A percentile compares a stretch with the other conserved stretches of the same genome.
Conservation (phyloP, 768 basidiomycete genomes). For the Russula olivacea region DNA sequence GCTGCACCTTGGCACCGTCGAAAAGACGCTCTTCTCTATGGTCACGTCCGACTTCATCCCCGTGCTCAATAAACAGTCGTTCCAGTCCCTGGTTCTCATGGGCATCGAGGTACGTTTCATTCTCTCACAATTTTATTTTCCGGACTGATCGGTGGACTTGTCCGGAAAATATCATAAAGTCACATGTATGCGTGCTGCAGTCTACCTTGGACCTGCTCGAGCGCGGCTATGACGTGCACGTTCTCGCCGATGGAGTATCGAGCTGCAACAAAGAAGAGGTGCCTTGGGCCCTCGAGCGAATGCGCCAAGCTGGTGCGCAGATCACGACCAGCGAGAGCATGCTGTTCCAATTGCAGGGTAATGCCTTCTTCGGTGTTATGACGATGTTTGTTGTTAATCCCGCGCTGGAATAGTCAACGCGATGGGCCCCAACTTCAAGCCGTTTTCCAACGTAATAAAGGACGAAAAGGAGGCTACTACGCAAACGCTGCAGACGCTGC, state of each 20-base stretch:
- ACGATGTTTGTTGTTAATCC: conserved; percentile 20
- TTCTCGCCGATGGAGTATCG: conserved; percentile 81
- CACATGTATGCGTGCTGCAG: conserved; percentile 87
- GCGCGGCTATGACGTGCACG: conserved; percentile 48
- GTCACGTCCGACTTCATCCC: conserved; percentile 56
- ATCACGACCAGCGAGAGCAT: conserved; percentile 79
- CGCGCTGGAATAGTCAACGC: conserved; percentile 47
- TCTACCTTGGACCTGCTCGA: conserved; percentile 65
- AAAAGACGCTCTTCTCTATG: conserved; percentile 88
- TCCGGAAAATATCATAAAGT: conserved; percentile 38
- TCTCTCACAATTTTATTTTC: neutral
- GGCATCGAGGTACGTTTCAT: conserved; percentile 72
- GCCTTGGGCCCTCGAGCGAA: conserved; percentile 60
- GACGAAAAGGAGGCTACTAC: conserved; percentile 65
- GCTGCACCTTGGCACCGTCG: conserved; percentile 54
- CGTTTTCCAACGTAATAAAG: conserved; percentile 67
- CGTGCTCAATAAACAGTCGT: conserved; percentile 42
- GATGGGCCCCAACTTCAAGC: conserved; percentile 56
- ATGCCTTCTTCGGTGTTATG: conserved; percentile 23
- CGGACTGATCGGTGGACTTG: neutral
- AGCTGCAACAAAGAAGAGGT: conserved; percentile 78
- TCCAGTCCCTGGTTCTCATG: conserved; percentile 65
- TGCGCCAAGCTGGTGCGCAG: conserved; percentile 67
- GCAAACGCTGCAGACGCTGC: conserved; percentile 32
- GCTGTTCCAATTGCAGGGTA: conserved; percentile 70